Percentiles rank a stretch among this genome's conserved stretches.
Evolutionary conservation across 1,284 basidiomycete genomes (phyloP).

Genomic region (Fomitopsis pinicola): DNA sequence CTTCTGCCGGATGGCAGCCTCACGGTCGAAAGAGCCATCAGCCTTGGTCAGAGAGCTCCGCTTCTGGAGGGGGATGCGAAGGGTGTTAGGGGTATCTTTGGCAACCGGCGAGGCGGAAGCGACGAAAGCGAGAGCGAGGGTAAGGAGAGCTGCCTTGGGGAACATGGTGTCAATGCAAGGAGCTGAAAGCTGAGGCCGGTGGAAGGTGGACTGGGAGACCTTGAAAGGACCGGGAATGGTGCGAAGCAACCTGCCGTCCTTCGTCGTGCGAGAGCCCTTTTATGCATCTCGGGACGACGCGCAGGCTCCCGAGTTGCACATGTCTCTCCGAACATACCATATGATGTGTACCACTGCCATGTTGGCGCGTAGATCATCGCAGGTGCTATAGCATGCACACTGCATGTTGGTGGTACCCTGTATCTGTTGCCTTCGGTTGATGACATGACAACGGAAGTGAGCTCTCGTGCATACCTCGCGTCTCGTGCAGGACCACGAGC

Average conservation of each 20-base stretch:
- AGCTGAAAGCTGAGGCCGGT: background rate
- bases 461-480: background rate
- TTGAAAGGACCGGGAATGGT: background rate
- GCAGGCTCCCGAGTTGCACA: background rate
- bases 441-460: background rate
- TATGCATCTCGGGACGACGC: background rate
- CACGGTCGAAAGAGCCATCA: slow-evolving; percentile 20
- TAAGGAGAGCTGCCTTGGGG: slow-evolving; percentile 18
- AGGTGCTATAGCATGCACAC: background rate
- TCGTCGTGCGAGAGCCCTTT: background rate
- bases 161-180: slow-evolving; percentile 14
- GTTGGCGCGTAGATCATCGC: background rate
- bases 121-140: slow-evolving; percentile 17
- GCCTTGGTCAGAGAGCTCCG: slow-evolving; percentile 16
- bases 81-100: slow-evolving; percentile 1
- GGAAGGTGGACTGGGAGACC: background rate
- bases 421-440: background rate
- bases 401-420: background rate
- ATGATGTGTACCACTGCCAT: background rate
- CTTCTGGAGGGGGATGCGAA: slow-evolving; percentile 18
- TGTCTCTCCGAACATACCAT: background rate
- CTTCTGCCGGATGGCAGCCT: slow-evolving; percentile 12
- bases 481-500: background rate
- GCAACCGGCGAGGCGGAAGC: slow-evolving; percentile 15
- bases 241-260: background rate